Base-by-base conservation (phyloP, 2,329 filamentous ascomycete species). In the Penicillium vulpinum region DNA sequence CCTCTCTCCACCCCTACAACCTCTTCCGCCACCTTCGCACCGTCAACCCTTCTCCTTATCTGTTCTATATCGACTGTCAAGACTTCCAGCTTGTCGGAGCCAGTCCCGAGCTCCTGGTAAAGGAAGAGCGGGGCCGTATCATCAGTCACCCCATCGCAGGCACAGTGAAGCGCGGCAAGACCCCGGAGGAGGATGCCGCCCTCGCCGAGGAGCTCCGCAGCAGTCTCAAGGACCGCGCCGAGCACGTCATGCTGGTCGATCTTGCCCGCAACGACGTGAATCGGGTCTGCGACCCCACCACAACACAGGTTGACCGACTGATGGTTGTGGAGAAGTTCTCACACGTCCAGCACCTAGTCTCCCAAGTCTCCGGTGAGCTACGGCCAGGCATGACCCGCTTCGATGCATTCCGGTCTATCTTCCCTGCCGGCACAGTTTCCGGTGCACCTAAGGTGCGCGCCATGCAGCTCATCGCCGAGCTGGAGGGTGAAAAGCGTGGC, bases 211-310 rank as follows among this genome's bases (percentile, higher is more conserved):
- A 91, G 75, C 85, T 96, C 57, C 84, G 86, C 46, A 84, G 80
- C 67, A 95, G 88, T 53, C 81, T 96, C 64, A 97, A 99, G 77
- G 94, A 99, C 79, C 86, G 91, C 51, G 91, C 91, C 49, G 91
- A 96, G 78, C 92, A 97, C 79, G 92, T 97, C 69, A 99, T 99
- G 94, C 81, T 99, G 65, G 94, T 97, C 45, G 93, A 99, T 73
- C 82, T 97, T 54, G 94, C 94, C 13, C 87, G 94, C 57, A 97
- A 99, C 81, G 94, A 99, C 75, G 86, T 99, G 66, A 97, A 97
- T 78, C 88, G 94, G 47, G 91, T 99, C 22, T 96, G 91, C 75
- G 92, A 97, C 76, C 94, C 94, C 18, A 81, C 88, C 36, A 91
- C 90, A 28, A 96, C 93, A 29, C 86, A 90, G 59, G 94, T 97